Percentiles rank a stretch among this genome's conserved stretches.
phyloP scores from a whole-genome alignment of 805 yeast genomes.

The Blastobotrys attinorum region DNA sequence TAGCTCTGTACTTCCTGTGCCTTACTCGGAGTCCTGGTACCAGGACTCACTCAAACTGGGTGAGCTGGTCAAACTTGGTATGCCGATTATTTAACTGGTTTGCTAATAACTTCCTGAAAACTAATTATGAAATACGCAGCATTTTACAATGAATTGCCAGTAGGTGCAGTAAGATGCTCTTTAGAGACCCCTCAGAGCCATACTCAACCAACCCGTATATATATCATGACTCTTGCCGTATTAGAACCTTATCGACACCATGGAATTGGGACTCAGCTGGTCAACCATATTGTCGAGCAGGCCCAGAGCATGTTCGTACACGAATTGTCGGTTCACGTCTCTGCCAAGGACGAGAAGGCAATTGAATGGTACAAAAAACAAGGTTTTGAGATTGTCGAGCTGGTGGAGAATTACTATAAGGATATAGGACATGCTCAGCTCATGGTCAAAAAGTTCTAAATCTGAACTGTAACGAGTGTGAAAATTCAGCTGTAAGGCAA shows the following conservation, averaged over 20 bases:
- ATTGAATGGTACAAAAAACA: slow-evolving; percentile 43
- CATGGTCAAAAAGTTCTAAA: slow-evolving; percentile 17
- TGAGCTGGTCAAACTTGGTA: slow-evolving; percentile 45
- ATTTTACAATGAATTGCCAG: slow-evolving; percentile 69
- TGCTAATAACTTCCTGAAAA: slow-evolving; percentile 3
- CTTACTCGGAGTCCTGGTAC: slow-evolving; percentile 47
- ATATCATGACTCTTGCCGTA: slow-evolving; percentile 63
- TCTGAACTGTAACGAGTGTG: too few species aligned
- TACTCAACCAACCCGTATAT: slow-evolving; percentile 46
- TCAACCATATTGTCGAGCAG: slow-evolving; percentile 48
- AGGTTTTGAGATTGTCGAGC: slow-evolving; percentile 39
- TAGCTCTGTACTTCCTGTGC: slow-evolving; percentile 41
- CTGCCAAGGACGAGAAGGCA: slow-evolving; percentile 35
- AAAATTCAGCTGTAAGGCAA: too few species aligned
- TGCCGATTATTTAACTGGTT: slow-evolving; percentile 6
- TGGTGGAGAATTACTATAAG: slow-evolving; percentile 40
- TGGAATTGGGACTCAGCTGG: slow-evolving; percentile 54
- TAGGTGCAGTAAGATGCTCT: slow-evolving; percentile 60
- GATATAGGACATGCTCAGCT: slow-evolving; percentile 43
- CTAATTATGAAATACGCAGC: slow-evolving; percentile 37
- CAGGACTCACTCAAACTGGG: slow-evolving; percentile 38
- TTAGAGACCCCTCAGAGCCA: slow-evolving; percentile 36
- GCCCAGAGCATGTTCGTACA: slow-evolving; percentile 49
- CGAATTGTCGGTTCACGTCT: slow-evolving; percentile 47
- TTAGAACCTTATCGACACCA: slow-evolving; percentile 51